A percentile compares a stretch with the other conserved stretches of the same genome.
Evolutionary conservation across 208 protist genomes (phyloP).

Genomic region (Eutreptiella sp.): DNA sequence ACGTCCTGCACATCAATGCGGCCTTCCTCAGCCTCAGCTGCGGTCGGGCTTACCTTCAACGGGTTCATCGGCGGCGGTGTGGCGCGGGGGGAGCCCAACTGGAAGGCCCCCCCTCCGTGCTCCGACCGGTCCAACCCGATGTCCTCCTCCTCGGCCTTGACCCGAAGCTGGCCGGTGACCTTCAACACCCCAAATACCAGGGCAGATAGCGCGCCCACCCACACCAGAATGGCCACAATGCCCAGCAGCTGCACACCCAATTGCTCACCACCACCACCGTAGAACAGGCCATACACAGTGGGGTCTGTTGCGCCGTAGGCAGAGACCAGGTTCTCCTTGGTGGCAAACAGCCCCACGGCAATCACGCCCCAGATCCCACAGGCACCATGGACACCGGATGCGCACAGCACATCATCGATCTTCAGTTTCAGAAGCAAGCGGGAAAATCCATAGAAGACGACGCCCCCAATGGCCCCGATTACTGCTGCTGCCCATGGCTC

Average conservation of each 20-base stretch:
- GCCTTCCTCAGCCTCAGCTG: no score
- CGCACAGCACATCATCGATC: constrained; percentile 31
- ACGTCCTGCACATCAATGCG: no score
- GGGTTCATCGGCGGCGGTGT: no score
- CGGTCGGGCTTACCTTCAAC: no score
- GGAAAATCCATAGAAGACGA: constrained; percentile 29
- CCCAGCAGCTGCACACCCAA: constrained; percentile 31
- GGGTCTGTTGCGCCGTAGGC: constrained; percentile 22
- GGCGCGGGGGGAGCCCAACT: no score
- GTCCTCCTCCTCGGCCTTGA: no score
- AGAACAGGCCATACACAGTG: constrained; percentile 14
- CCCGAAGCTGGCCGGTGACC: no score
- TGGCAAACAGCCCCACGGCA: constrained; percentile 27
- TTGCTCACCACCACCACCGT: constrained; percentile 29
- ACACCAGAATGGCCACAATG: constrained; percentile 23
- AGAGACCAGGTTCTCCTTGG: constrained; percentile 7
- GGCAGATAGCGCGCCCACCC: constrained; percentile 16
- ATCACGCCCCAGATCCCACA: constrained; percentile 33
- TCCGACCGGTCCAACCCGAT: no score
- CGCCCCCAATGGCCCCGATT: constrained; percentile 20
- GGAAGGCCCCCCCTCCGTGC: no score
- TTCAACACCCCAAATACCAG: no score
- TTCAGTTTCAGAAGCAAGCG: constrained; percentile 13
- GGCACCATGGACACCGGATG: constrained; percentile 26
- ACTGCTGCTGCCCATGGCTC: constrained; percentile 28